Conservation (phyloP, 345 rosid genomes). For the Durio zibethinus region DNA sequence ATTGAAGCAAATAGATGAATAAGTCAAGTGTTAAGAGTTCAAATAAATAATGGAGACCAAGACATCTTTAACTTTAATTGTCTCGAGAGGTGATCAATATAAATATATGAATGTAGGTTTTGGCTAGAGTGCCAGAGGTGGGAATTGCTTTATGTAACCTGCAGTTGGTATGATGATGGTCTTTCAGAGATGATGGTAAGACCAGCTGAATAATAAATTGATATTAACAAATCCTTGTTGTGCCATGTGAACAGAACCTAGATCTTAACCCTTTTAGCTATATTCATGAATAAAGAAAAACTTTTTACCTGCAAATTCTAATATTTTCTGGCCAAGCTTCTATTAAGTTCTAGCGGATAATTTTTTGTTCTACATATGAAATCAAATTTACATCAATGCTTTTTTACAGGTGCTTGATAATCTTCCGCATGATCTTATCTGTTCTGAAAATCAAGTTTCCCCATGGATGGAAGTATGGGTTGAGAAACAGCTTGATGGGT, state of each 20-base stretch:
- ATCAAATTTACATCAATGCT: conserved; percentile 1
- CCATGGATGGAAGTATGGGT: conserved; percentile 98
- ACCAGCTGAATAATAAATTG: neutral
- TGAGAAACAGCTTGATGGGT: conserved; percentile 71
- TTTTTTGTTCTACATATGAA: neutral
- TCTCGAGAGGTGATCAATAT: conserved; percentile 3
- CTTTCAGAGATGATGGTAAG: neutral
- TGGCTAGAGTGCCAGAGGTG: neutral
- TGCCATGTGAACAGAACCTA: neutral
- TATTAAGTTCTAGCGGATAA: conserved; percentile 6
- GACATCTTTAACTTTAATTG: neutral
- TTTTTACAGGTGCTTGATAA: conserved; percentile 88
- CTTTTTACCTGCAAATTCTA: neutral
- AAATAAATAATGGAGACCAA: neutral
- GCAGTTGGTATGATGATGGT: conserved; percentile 1
- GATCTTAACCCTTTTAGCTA: neutral
- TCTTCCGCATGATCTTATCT: conserved; percentile 90
- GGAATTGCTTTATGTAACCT: neutral
- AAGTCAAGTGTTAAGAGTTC: neutral
- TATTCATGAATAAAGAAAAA: conserved; percentile 1
- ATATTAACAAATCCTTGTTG: neutral
- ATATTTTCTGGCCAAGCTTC: neutral
- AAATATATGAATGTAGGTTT: conserved; percentile 4
- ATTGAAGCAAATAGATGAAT: neutral
- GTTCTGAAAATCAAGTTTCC: conserved; percentile 72